Conservation (phyloP, 2,329 filamentous ascomycete genomes). For the Neospermospora avenae region DNA sequence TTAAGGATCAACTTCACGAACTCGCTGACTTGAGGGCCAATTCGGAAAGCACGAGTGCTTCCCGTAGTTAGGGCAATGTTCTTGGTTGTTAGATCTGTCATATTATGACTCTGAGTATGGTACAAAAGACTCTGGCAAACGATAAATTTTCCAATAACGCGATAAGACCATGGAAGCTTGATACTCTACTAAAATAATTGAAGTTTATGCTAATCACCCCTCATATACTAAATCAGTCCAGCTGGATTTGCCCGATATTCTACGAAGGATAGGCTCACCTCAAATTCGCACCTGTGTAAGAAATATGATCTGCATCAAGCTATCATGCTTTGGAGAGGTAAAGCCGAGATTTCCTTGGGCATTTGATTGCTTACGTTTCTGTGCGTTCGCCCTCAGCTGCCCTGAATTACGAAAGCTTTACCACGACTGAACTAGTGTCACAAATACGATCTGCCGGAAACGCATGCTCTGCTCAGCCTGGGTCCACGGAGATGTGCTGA, state of each 20-base stretch:
- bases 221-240: neutral
- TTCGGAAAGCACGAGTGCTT: constrained; percentile 18
- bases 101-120: neutral
- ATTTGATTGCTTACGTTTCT: neutral
- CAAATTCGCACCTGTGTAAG: neutral
- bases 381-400: too few species aligned
- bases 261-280: neutral
- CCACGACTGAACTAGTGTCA: too few species aligned
- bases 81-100: constrained; percentile 5
- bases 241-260: too few species aligned
- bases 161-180: too few species aligned
- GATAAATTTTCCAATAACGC: neutral
- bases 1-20: constrained; percentile 11
- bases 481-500: too few species aligned
- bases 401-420: too few species aligned
- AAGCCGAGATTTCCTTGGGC: constrained; percentile 3
- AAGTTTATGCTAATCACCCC: too few species aligned
- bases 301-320: neutral
- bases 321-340: neutral
- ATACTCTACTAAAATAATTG: too few species aligned
- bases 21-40: constrained; percentile 12
- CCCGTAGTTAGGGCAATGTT: constrained; percentile 19
- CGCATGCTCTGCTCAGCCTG: too few species aligned
- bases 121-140: neutral
- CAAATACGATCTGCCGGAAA: too few species aligned